Evolutionary conservation across 2,329 filamentous ascomycete species (phyloP).

Genomic region (Exutisphaerella laricina): DNA sequence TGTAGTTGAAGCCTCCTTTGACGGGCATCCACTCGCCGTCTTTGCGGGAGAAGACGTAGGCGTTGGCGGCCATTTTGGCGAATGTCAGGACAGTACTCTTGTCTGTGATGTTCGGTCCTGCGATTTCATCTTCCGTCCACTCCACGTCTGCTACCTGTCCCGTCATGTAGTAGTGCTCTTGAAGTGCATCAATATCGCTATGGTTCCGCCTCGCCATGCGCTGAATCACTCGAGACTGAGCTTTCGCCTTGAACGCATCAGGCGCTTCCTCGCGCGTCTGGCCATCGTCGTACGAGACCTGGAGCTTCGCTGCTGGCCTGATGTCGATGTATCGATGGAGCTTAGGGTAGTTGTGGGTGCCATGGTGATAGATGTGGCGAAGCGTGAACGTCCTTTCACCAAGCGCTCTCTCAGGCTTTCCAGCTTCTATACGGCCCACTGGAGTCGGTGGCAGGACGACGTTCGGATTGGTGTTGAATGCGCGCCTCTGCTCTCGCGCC

Average conservation of each 20-base stretch:
- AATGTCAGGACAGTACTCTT: slow-evolving; percentile 77
- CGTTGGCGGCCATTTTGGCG: slow-evolving; percentile 82
- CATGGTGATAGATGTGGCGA: slow-evolving; percentile 89
- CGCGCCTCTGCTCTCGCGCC: slow-evolving; percentile 16
- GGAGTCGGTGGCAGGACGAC: slow-evolving; percentile 22
- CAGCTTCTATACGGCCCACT: slow-evolving; percentile 8
- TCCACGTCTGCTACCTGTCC: slow-evolving; percentile 65
- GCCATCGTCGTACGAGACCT: slow-evolving; percentile 27
- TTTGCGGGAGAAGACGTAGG: slow-evolving; percentile 70
- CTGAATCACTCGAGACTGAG: slow-evolving; percentile 59
- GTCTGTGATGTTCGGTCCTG: slow-evolving; percentile 76
- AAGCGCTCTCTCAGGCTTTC: slow-evolving; percentile 14
- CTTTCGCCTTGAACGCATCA: slow-evolving; percentile 40
- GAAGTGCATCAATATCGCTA: slow-evolving; percentile 69
- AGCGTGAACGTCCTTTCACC: slow-evolving; percentile 47
- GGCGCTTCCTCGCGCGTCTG: slow-evolving; percentile 36
- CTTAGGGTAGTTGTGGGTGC: slow-evolving; percentile 68
- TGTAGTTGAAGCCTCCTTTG: slow-evolving; percentile 73
- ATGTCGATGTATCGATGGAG: slow-evolving; percentile 76
- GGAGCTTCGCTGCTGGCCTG: slow-evolving; percentile 46
- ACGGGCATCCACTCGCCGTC: slow-evolving; percentile 80
- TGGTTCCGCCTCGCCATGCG: slow-evolving; percentile 73
- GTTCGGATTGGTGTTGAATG: slow-evolving; percentile 20
- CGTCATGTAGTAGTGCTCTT: slow-evolving; percentile 64
- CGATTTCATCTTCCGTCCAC: slow-evolving; percentile 76